These are phyloP conservation scores for Saxophila tyrrhenica DNA, from an alignment of 495 filamentous ascomycete species.

Conservation along the genomic window DNA sequence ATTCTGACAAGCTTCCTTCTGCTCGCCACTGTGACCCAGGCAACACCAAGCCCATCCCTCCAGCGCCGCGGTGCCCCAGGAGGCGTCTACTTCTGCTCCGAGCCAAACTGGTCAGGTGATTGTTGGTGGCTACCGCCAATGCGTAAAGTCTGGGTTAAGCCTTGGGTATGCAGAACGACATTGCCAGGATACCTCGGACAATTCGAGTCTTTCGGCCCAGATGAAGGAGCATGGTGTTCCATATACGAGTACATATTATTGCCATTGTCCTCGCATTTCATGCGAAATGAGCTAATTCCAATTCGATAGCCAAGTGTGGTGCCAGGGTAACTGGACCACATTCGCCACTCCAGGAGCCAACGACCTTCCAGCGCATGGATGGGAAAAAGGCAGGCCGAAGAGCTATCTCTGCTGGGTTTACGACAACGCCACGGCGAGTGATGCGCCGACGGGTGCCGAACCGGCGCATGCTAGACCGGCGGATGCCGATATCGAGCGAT, in stretches of 20 bases:
- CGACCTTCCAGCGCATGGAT: not conserved
- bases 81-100: not conserved
- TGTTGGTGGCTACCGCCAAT: not conserved
- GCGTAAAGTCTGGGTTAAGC: not conserved
- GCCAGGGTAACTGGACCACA: not conserved
- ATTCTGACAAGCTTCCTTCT: too few species aligned
- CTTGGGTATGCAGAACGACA: not conserved
- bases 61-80: not conserved
- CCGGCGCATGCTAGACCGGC: too few species aligned
- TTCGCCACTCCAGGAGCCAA: not conserved
- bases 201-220: not conserved
- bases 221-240: not conserved
- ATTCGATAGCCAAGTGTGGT: not conserved
- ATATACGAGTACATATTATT: not conserved
- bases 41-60: not conserved
- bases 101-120: not conserved
- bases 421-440: not conserved
- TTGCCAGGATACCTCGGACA: not conserved
- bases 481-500: not conserved
- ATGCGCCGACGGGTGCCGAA: too few species aligned
- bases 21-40: not conserved
- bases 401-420: not conserved
- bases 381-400: not conserved
- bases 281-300: not conserved
- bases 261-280: not conserved